These are phyloP conservation scores for Cinchona pubescens DNA, from an alignment of 257 asterid genomes.

Conservation along the genomic window DNA sequence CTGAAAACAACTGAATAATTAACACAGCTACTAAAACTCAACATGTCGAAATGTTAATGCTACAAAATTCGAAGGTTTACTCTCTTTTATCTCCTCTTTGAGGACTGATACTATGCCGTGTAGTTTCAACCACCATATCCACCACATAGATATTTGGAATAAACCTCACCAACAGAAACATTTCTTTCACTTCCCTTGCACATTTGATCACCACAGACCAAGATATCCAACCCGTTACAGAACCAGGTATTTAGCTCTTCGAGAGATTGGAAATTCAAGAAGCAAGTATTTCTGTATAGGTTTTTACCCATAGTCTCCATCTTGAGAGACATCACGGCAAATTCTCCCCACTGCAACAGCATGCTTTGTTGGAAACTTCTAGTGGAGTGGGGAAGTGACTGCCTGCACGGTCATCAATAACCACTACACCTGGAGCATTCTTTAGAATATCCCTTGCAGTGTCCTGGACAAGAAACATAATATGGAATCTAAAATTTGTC, in stretches of 20 bases:
- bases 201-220: conserved; percentile 94
- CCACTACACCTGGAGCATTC: conserved; percentile 73
- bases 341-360: conserved; percentile 94
- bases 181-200: conserved; percentile 60
- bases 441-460: conserved; percentile 72
- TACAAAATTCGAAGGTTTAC: too few relatives aligned
- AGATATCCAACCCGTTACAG: conserved; percentile 70
- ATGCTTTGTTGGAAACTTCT: conserved; percentile 76
- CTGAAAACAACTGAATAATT: too few relatives aligned
- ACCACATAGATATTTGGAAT: too few relatives aligned
- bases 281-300: background rate
- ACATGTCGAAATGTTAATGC: too few relatives aligned
- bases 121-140: too few relatives aligned
- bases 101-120: too few relatives aligned
- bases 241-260: background rate
- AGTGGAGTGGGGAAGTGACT: conserved; percentile 86
- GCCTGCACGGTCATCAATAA: conserved; percentile 76
- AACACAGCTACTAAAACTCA: too few relatives aligned
- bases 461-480: conserved; percentile 28
- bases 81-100: too few relatives aligned
- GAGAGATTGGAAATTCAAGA: background rate
- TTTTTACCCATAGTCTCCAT: conserved; percentile 78
- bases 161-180: background rate
- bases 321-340: conserved; percentile 80
- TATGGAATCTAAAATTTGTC: background rate